These are phyloP conservation scores for Lonicera japonica DNA, from an alignment of 129 eudicot species.

Conservation along the genomic window DNA sequence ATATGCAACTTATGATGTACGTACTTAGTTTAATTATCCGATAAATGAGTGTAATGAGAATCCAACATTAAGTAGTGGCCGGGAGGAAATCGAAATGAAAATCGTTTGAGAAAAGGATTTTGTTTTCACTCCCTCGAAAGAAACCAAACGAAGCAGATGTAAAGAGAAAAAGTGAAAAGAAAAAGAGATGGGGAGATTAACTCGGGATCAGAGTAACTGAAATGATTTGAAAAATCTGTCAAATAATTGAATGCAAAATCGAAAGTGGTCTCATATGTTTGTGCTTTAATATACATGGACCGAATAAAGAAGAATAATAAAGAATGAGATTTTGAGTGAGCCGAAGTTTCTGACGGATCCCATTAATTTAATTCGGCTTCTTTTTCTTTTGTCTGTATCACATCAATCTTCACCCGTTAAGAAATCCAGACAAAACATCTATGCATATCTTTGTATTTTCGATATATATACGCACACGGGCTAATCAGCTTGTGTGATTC, in stretches of 20 bases:
- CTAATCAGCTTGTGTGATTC: too few species aligned
- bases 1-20: too few species aligned
- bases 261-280: slow-evolving; percentile 11
- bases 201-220: slow-evolving; percentile 39
- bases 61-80: too few species aligned
- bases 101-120: too few species aligned
- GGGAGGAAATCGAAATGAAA: too few species aligned
- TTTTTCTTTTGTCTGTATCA: not conserved
- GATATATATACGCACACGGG: too few species aligned
- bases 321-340: slow-evolving; percentile 5
- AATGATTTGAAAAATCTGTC: slow-evolving; percentile 15
- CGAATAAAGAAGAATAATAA: slow-evolving; percentile 2
- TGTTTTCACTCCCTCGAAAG: not conserved
- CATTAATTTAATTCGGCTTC: not conserved
- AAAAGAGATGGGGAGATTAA: slow-evolving; percentile 36
- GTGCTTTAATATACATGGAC: slow-evolving; percentile 20
- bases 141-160: slow-evolving; percentile 4
- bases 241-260: slow-evolving; percentile 20
- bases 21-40: too few species aligned
- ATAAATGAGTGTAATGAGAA: too few species aligned
- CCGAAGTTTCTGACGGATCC: slow-evolving; percentile 22
- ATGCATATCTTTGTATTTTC: too few species aligned
- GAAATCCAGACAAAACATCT: not conserved
- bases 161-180: slow-evolving; percentile 19
- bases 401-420: not conserved